Base-by-base conservation (phyloP, 129 eudicot genomes). In the Pulicaria dysenterica region DNA sequence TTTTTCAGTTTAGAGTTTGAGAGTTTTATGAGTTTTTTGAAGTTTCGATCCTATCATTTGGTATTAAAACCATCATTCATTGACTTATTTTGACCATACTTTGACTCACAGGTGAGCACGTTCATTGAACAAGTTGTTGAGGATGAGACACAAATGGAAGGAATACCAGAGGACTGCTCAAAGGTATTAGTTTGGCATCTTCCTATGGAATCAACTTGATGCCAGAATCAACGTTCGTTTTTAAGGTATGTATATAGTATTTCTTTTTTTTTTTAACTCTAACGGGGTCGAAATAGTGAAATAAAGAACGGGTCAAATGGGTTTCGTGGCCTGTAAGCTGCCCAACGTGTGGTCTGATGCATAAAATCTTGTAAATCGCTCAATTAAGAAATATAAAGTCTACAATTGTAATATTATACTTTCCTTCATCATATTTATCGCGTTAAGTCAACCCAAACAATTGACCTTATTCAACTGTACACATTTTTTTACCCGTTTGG, bases 121-220 rank as follows among this genome's bases (percentile, higher is more conserved):
- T 91, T 91, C 64, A 73, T 91, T 53, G 88, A 84, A 79, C 97
- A 91, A 79, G 40, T 91, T 75, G 88, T 91, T 81, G 92, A 88
- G 80, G 97, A 88, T 72, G 97, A 91, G 84, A 84, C 83, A 45
- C 84, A 88, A 84, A 91, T 88, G 87, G 97, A 91, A 83, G 88
- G 97, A 67, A 70, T 91, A 53, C 80, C 91, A 6, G 68, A 67
- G 49, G 66, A 81, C 58, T 76, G 87, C 81, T 88, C 86, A 36
- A 83, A 78, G 69, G 82, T 88, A 67, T 70, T 83, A 77, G 88
- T 80, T 73, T 91, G 89, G 97, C 80, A 82, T 59, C 77, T 67
- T 76, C 77, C 79, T 38, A 66, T 72, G 47, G 83, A 71, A 70
- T 37, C 64, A 40, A 79, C 19, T 12, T 51, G 57, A 74, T 70